Conservation (phyloP, 163 green algal genomes). For the Chlorella variabilis region DNA sequence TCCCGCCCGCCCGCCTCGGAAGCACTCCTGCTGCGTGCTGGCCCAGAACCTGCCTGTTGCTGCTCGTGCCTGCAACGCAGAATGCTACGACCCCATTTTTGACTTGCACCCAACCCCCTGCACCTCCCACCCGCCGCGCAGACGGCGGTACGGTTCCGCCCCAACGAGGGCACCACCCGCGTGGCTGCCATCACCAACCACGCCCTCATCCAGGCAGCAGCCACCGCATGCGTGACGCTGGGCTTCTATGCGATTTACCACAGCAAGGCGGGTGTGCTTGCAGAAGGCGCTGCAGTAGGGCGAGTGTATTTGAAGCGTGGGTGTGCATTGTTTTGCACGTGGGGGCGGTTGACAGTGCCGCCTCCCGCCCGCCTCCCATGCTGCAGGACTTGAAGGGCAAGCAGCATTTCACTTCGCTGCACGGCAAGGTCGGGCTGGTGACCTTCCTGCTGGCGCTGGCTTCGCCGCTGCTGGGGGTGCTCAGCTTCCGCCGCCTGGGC, state of each 20-base stretch:
- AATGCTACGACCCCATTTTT: too few species aligned
- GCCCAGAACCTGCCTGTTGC: too few species aligned
- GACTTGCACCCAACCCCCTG: too few species aligned
- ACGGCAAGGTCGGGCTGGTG: slow-evolving; percentile 62
- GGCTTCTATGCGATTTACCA: slow-evolving; percentile 50
- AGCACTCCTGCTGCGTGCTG: too few species aligned
- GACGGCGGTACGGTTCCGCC: slow-evolving; percentile 29
- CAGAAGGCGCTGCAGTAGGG: too few species aligned
- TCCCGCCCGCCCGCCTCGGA: too few species aligned
- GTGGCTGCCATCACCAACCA: slow-evolving; percentile 49
- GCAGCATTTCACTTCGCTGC: slow-evolving; percentile 59
- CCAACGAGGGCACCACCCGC: slow-evolving; percentile 23
- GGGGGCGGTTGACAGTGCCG: too few species aligned
- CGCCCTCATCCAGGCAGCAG: slow-evolving; percentile 40
- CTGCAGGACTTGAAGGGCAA: slow-evolving; percentile 52
- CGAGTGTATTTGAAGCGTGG: too few species aligned
- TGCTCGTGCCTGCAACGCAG: too few species aligned
- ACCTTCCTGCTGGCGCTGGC: slow-evolving; percentile 48
- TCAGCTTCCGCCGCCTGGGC: slow-evolving; percentile 61
- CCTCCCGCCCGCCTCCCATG: too few species aligned
- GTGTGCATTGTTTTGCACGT: too few species aligned
- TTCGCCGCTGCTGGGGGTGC: slow-evolving; percentile 48
- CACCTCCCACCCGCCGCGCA: too few species aligned
- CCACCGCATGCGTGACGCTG: slow-evolving; percentile 24
- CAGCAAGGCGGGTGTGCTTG: slow-evolving; percentile 51